Base-by-base conservation (phyloP, 2,329 filamentous ascomycete genomes). In the Cladophialophora psammophila region DNA sequence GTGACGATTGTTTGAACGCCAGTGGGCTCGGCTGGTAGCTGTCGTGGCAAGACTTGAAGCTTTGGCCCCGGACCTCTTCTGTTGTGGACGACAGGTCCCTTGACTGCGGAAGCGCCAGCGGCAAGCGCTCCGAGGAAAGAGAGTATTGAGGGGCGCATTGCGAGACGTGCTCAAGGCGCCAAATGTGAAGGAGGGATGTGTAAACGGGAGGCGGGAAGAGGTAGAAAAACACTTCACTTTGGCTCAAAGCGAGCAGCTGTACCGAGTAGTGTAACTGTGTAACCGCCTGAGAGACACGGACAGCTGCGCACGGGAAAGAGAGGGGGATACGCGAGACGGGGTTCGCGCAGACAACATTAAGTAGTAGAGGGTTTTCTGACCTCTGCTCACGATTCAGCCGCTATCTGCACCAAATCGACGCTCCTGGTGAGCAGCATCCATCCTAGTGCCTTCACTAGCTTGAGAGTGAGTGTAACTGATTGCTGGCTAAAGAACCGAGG, bases 1-100 rank as follows among this genome's bases (percentile, higher is more conserved):
- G 78, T 79, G 55, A 72, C 75, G 55, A 80, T 76, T 2, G 75
- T 75, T 64, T 78, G 76, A n/a, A 81, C 76, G 9, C 76, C 77
- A 2, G 76, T 77, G 18, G 79, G 76, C 55, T 78, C 73, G 1
- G 76, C 69, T 15, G 79, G 79, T 13, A 80, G 64, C 64, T 80
- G 77, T 34, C 78, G 73, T 56, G 71, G 72, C n/a, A 58, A 68
- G 56, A 72, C 57, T 38, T 74, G 69, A 31, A 68, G 45, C 36
- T 57, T 65, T 12, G 59, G 69, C 3, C 68, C 67, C 15, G 59
- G 59, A 5, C 53, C 65, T 57, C 68, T 62, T 40, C 66, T 67
- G 56, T 52, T 72, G 12, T 69, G 65, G 31, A 70, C 65, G 4
- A 55, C 58, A 31, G 71, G 71, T 32, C 71, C 71, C 9, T 63